Base-by-base conservation (phyloP, 2,329 filamentous ascomycete genomes). In the Venturia nashicola region DNA sequence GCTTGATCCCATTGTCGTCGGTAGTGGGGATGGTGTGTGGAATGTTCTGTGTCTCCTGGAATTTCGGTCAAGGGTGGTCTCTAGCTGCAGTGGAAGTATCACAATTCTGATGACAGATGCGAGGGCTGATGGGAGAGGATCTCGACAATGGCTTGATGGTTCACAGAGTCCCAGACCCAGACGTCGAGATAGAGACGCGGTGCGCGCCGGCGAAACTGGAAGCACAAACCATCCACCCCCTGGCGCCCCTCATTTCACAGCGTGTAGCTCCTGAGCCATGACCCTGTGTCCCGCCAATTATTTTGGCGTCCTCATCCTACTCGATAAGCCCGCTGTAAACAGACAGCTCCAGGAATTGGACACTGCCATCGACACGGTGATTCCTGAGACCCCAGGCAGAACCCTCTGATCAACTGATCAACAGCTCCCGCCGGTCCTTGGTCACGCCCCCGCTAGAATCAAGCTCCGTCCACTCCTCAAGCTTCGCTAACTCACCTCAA, bases 251-350 rank as follows among this genome's bases (percentile, higher is more conserved):
- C 27, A 20, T 34, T 23, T 55, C 23, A 55, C 48, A 55, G n/a
- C n/a, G n/a, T n/a, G n/a, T n/a, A n/a, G 48, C 11, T 55, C 48
- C 27, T 34, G 27, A 34, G 48, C 48, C 34, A 55, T 55, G 48
- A 55, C 48, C n/a, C n/a, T n/a, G n/a, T n/a, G n/a, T 57, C 14
- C 51, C 51, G 51, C 51, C 51, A 57, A 57, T 57, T 57, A 36
- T 57, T 57, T 36, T 36, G 51, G 27, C 32, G 27, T 14, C 32
- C 32, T 57, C 51, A 57, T 57, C 51, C 51, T 14, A 36, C 51
- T 36, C 18, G 51, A 3, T 7, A 36, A 57, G 32, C 51, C 51
- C 51, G 27, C 51, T 36, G 18, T 57, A 57, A 36, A 57, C 32
- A 57, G 51, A 57, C 8, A 32, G 51, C 16, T 36, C 51, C 18